Evolutionary conservation across 2,329 filamentous ascomycete genomes (phyloP).

Genomic region (Beauveria asiatica): DNA sequence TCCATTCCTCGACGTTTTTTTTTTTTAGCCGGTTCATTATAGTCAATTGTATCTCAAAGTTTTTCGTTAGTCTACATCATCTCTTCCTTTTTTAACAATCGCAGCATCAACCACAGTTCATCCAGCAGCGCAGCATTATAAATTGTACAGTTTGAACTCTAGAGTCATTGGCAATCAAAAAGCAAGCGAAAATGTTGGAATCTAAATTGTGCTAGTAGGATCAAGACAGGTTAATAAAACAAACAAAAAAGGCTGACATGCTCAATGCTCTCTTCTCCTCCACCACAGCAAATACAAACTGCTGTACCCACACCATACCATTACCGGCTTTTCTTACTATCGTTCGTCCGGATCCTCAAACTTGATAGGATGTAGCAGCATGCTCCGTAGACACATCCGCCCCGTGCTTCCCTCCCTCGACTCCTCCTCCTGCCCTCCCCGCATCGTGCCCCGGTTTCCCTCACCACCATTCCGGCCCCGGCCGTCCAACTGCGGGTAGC

Average conservation of each 20-base stretch:
- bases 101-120: too few species aligned
- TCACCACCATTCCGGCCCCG: slow-evolving; percentile 40
- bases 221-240: background rate
- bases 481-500: slow-evolving; percentile 45
- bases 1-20: background rate
- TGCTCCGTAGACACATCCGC: slow-evolving; percentile 69
- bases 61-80: background rate
- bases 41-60: background rate
- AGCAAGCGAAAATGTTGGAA: background rate
- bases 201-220: slow-evolving; percentile 4
- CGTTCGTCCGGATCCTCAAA: slow-evolving; percentile 43
- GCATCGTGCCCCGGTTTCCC: slow-evolving; percentile 36
- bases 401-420: slow-evolving; percentile 39
- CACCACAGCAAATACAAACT: background rate
- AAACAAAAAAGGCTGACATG: background rate
- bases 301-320: background rate
- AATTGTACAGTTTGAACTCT: background rate
- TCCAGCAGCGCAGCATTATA: too few species aligned
- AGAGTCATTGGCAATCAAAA: background rate
- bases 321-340: background rate
- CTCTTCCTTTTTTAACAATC: too few species aligned
- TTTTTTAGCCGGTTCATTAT: background rate
- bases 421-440: slow-evolving; percentile 46
- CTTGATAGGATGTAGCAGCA: slow-evolving; percentile 79
- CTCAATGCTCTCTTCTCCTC: background rate